Percentiles rank a stretch among this genome's conserved stretches.
These are phyloP conservation scores for Euphorbia peplus DNA, from an alignment of 345 rosid genomes.

Conservation along the genomic window DNA sequence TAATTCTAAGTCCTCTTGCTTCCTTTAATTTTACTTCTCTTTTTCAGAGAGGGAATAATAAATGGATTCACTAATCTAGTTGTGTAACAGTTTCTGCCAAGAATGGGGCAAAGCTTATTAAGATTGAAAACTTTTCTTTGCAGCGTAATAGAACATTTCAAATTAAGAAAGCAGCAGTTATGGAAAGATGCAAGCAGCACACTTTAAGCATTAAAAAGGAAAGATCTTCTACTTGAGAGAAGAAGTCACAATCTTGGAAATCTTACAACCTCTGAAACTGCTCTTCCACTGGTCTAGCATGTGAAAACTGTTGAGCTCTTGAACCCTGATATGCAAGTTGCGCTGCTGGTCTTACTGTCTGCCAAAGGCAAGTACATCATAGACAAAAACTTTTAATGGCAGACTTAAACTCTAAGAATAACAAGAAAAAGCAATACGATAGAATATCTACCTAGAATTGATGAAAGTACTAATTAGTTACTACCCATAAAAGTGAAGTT, in stretches of 20 bases:
- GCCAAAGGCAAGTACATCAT: conserved; percentile 17
- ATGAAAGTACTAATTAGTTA: not conserved
- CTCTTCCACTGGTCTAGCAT: conserved; percentile 47
- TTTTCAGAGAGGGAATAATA: not conserved
- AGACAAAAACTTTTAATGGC: not conserved
- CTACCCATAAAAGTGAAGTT: conserved; percentile 18
- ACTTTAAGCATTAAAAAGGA: not conserved
- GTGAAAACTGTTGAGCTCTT: conserved; percentile 40
- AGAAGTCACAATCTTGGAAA: conserved; percentile 11
- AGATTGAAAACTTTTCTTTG: not conserved
- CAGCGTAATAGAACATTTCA: not conserved
- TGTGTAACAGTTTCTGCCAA: not conserved
- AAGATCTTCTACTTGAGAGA: not conserved
- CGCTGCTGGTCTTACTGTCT: conserved; percentile 51
- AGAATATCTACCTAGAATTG: not conserved
- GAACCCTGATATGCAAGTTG: conserved; percentile 45
- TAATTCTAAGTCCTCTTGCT: not conserved
- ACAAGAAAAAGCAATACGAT: not conserved
- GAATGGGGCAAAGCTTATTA: not conserved
- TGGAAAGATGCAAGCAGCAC: not conserved
- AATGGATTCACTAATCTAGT: not conserved
- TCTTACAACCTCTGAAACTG: conserved; percentile 64
- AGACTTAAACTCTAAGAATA: not conserved
- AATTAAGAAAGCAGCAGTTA: not conserved
- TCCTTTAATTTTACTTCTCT: not conserved